Conservation (phyloP, 2,329 filamentous ascomycete species). For the Talaromyces sp. region DNA sequence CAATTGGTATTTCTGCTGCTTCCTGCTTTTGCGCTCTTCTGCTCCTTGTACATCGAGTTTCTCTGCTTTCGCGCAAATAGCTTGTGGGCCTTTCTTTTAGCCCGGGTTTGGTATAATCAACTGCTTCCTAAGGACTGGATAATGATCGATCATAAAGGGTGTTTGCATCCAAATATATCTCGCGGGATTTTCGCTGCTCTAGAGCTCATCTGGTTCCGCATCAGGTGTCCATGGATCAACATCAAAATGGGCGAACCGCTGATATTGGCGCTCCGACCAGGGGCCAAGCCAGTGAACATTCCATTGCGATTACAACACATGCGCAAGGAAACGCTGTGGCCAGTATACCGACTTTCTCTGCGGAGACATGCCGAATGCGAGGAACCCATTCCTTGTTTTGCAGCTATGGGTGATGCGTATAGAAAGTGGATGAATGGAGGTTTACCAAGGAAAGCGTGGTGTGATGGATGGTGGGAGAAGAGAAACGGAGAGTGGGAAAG, state of each 20-base stretch:
- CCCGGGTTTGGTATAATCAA: not conserved
- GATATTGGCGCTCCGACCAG: not conserved
- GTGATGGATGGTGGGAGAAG: slow-evolving; percentile 5
- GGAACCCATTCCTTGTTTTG: not conserved
- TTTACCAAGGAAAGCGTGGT: slow-evolving; percentile 2
- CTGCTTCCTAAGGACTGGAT: not conserved
- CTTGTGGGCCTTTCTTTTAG: not conserved
- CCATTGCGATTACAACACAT: not conserved
- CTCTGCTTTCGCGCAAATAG: slow-evolving; percentile 3
- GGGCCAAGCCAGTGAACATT: not conserved
- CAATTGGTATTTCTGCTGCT: not conserved
- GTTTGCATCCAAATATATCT: not conserved
- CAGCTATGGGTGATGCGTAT: slow-evolving; percentile 5
- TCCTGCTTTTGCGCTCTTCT: not conserved
- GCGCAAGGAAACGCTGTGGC: not conserved
- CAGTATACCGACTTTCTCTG: not conserved
- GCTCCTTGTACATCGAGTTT: not conserved
- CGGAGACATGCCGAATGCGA: not conserved
- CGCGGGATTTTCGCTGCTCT: not conserved
- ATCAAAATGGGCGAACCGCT: not conserved
- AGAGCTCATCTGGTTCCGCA: slow-evolving; percentile 1
- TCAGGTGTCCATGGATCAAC: not conserved
- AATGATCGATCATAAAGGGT: not conserved
- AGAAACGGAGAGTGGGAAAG: not conserved
- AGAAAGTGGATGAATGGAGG: not conserved